Conservation (phyloP, 1,139 yeast genomes). For the Suhomyces guaymorum region DNA sequence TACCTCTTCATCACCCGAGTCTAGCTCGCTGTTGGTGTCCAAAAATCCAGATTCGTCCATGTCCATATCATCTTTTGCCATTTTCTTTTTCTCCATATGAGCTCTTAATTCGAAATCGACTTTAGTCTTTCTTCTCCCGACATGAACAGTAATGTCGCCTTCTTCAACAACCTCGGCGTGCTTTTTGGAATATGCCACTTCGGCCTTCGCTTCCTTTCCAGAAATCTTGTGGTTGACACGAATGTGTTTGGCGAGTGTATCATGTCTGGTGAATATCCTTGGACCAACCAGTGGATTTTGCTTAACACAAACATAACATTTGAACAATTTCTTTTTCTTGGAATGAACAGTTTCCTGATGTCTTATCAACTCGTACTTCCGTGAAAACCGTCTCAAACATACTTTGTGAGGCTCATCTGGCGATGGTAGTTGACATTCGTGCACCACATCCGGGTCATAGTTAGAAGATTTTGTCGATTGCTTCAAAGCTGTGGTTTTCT, state of each 20-base stretch:
- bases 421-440: conserved; percentile 50
- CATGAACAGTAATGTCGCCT: conserved; percentile 49
- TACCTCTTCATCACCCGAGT: conserved; percentile 31
- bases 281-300: conserved; percentile 52
- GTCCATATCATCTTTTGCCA: conserved; percentile 22
- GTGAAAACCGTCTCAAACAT: conserved; percentile 82
- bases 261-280: conserved; percentile 88
- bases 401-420: conserved; percentile 53
- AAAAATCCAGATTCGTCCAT: conserved; percentile 19
- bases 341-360: conserved; percentile 98
- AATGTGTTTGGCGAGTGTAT: conserved; percentile 90
- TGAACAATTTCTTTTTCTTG: conserved; percentile 77
- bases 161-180: conserved; percentile 49
- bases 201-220: conserved; percentile 64
- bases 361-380: conserved; percentile 91
- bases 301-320: conserved; percentile 82
- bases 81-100: conserved; percentile 44
- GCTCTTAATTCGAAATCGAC: conserved; percentile 51
- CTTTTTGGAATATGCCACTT: conserved; percentile 49
- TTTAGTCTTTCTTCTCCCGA: conserved; percentile 50
- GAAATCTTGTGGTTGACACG: conserved; percentile 81
- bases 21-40: conserved; percentile 21
- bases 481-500: conserved; percentile 26
- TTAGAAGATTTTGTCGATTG: conserved; percentile 42
- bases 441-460: conserved; percentile 52